Conservation (phyloP, 1,139 yeast species). For the Magnusiomyces suaveolens region DNA sequence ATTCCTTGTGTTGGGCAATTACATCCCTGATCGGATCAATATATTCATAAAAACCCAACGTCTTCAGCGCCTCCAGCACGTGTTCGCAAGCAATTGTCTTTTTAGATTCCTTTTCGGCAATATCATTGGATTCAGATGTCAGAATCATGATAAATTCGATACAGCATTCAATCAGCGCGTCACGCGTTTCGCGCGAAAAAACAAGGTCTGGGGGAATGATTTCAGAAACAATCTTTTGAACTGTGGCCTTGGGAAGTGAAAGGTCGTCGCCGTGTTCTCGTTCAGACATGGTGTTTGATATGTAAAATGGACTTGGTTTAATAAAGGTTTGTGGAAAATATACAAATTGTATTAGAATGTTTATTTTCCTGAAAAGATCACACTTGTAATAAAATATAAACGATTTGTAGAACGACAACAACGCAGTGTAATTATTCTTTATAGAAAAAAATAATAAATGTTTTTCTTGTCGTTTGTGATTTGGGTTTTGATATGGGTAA, state of each 20-base stretch:
- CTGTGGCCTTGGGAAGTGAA: constrained; percentile 53
- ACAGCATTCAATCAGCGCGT: constrained; percentile 90
- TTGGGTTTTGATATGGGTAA: neutral
- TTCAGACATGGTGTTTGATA: constrained; percentile 5
- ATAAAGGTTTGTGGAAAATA: no score
- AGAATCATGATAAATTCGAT: constrained; percentile 92
- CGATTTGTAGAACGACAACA: no score
- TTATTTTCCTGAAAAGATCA: no score
- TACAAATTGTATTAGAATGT: no score
- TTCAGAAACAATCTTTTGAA: constrained; percentile 86
- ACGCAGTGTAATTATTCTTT: no score
- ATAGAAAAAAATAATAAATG: no score
- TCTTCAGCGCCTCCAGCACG: constrained; percentile 81
- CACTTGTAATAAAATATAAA: no score
- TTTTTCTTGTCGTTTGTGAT: no score
- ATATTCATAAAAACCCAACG: constrained; percentile 79
- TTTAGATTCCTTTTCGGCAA: constrained; percentile 92
- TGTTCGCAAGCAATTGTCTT: constrained; percentile 96
- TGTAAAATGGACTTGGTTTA: no score
- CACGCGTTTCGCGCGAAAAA: constrained; percentile 88
- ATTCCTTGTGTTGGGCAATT: constrained; percentile 76
- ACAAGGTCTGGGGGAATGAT: constrained; percentile 78
- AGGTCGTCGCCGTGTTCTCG: constrained; percentile 7
- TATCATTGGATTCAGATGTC: constrained; percentile 88
- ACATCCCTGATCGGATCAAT: constrained; percentile 75